phyloP scores from a whole-genome alignment of 257 asterid species.

The Jaltomata sinuosa region DNA sequence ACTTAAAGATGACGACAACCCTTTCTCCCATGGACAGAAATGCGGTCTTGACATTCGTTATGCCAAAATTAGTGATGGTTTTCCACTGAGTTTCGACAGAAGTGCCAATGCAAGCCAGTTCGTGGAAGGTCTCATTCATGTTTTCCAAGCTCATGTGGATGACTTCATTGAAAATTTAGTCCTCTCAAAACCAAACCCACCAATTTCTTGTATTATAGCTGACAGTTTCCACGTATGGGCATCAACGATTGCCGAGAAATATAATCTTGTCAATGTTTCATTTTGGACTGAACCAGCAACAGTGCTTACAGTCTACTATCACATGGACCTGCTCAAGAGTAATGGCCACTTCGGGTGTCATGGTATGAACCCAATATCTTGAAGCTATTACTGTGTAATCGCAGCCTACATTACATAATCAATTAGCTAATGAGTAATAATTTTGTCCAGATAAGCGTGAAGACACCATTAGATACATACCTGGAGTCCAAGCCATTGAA shows the following conservation, averaged over 20 bases:
- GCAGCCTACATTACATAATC: neutral
- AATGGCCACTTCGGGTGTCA: constrained; percentile 32
- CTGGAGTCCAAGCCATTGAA: constrained; percentile 8
- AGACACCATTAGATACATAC: constrained; percentile 13
- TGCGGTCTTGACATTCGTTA: constrained; percentile 54
- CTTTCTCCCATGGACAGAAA: constrained; percentile 32
- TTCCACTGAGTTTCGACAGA: constrained; percentile 35
- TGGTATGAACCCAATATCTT: constrained; percentile 7
- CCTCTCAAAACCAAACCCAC: neutral
- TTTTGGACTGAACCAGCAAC: constrained; percentile 60
- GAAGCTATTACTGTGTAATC: neutral
- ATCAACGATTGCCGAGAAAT: constrained; percentile 23
- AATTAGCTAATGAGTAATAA: neutral
- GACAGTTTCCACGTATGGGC: constrained; percentile 45
- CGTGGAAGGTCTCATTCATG: constrained; percentile 2
- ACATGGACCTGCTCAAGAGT: constrained; percentile 30
- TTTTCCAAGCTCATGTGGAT: constrained; percentile 28
- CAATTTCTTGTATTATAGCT: constrained; percentile 24
- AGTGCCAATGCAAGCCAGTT: neutral
- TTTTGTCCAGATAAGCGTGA: neutral
- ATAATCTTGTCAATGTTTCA: constrained; percentile 35
- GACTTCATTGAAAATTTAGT: constrained; percentile 20
- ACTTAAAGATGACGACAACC: constrained; percentile 2
- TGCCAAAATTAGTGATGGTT: constrained; percentile 42
- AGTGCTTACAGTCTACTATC: constrained; percentile 32